Conservation (phyloP, 2,329 filamentous ascomycete species). For the Cercospora beticola region DNA sequence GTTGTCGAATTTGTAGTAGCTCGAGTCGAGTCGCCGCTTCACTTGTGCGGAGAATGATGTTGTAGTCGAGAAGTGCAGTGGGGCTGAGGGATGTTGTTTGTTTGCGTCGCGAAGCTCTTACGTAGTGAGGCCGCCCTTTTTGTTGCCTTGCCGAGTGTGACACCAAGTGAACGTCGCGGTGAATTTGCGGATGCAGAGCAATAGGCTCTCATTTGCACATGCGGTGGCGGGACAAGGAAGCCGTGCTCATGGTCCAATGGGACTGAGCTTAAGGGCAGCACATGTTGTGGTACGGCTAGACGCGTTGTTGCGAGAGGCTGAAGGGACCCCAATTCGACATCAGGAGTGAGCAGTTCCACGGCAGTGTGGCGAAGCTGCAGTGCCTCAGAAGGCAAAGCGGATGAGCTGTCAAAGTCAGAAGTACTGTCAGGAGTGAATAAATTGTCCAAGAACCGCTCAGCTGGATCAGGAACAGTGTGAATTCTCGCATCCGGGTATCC, state of each 20-base stretch:
- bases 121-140: conserved; percentile 4
- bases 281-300: not conserved
- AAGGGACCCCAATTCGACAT: not conserved
- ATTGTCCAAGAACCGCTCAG: not conserved
- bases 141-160: not conserved
- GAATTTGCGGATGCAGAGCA: not conserved
- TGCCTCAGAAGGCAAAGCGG: not conserved
- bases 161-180: conserved; percentile 4
- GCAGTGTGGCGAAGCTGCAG: not conserved
- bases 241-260: not conserved
- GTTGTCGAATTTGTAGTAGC: not conserved
- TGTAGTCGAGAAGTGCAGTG: not conserved
- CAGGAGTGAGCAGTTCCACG: not conserved
- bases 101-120: not conserved
- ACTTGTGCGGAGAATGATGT: not conserved
- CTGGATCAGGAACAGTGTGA: not conserved
- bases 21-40: not conserved
- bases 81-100: not conserved
- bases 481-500: not conserved
- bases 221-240: not conserved
- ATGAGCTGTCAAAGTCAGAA: not conserved
- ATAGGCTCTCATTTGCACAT: not conserved
- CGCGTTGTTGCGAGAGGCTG: not conserved
- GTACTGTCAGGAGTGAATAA: not conserved
- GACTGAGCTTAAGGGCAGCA: not conserved